A percentile compares a stretch with the other conserved stretches of the same genome.
phyloP scores from a whole-genome alignment of 1,139 yeast genomes.

The Yamadazyma sp. region DNA sequence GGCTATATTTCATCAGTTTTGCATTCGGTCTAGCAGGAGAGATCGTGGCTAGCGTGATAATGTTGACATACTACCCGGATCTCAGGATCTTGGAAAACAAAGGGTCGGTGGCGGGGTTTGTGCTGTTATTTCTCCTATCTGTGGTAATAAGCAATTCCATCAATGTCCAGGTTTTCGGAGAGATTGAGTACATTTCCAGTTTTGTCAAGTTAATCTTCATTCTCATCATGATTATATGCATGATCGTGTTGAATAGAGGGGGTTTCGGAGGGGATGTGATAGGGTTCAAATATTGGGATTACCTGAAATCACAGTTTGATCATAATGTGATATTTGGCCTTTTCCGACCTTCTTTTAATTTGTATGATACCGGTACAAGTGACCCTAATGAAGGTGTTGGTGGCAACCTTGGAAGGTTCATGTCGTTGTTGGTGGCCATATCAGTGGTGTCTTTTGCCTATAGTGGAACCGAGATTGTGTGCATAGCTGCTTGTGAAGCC shows the following conservation, averaged over 20 bases:
- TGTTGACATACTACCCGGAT: slow-evolving; percentile 64
- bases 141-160: slow-evolving; percentile 55
- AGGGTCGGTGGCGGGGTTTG: slow-evolving; percentile 63
- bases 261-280: slow-evolving; percentile 47
- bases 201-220: slow-evolving; percentile 58
- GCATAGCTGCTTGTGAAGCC: slow-evolving; percentile 85
- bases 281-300: slow-evolving; percentile 71
- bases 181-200: slow-evolving; percentile 66
- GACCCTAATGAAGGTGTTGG: slow-evolving; percentile 50
- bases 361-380: slow-evolving; percentile 52
- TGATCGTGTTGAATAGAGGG: slow-evolving; percentile 61
- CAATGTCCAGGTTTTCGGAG: slow-evolving; percentile 75
- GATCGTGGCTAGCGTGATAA: slow-evolving; percentile 73
- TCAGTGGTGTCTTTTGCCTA: slow-evolving; percentile 71
- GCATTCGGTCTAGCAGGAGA: slow-evolving; percentile 77
- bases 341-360: slow-evolving; percentile 68
- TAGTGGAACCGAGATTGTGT: slow-evolving; percentile 80
- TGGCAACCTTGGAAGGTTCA: slow-evolving; percentile 63
- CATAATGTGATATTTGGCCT: slow-evolving; percentile 62
- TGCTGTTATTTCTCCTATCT: slow-evolving; percentile 55
- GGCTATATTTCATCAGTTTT: slow-evolving; percentile 75
- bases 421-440: slow-evolving; percentile 64
- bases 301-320: slow-evolving; percentile 48
- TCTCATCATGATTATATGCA: slow-evolving; percentile 56
- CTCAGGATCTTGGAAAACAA: slow-evolving; percentile 48